Base-by-base conservation (phyloP, 768 basidiomycete species). In the Astraeus odoratus region DNA sequence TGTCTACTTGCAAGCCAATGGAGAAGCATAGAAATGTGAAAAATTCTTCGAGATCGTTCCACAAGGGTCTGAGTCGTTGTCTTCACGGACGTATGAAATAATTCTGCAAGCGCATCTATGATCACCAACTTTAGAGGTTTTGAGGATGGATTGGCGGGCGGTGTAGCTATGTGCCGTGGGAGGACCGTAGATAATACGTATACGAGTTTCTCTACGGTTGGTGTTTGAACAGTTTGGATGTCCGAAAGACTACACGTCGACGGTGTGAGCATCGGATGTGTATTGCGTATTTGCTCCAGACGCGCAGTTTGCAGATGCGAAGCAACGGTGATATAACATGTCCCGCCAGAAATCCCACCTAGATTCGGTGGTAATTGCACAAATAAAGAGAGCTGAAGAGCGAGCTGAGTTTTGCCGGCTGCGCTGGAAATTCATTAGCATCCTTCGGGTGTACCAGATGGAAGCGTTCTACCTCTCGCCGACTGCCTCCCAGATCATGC, bases 371-470 rank as follows among this genome's bases (percentile, higher is more conserved):
- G 80, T 0, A 88, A 71, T 59, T 97, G 94, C 1, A 87, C 84
- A 18, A 77, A 70, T 24, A 95, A 68, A 3, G 89, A 79, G 16
- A 91, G 74, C 52, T 94, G 92, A 12, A 99, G 71, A 3, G 86
- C 87, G 4, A 98, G 65, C 55, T 98, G 93, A 1, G 92, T 92
- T 67, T 99, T 99, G 30, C 96, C 96, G 22, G 95, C 81, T 19
- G 92, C 84, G 59, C 96, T 99, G 59, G 13, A 38, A 43, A 26
- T 9, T 15, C 24, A 27, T 56, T 33, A 58, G 41, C 16, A 25
- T 22, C 18, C 34, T 30, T 20, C 19, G 39, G 34, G 46, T n/a
- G 40, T 18, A 19, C 30, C 30, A 39, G 20, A 49, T 19, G 26
- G 9, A 40, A 23, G 42, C 18, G 57, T 67, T 42, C 49, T 62